These are phyloP conservation scores for Psilocybe cubensis DNA, from an alignment of 768 basidiomycete species.

Conservation along the genomic window DNA sequence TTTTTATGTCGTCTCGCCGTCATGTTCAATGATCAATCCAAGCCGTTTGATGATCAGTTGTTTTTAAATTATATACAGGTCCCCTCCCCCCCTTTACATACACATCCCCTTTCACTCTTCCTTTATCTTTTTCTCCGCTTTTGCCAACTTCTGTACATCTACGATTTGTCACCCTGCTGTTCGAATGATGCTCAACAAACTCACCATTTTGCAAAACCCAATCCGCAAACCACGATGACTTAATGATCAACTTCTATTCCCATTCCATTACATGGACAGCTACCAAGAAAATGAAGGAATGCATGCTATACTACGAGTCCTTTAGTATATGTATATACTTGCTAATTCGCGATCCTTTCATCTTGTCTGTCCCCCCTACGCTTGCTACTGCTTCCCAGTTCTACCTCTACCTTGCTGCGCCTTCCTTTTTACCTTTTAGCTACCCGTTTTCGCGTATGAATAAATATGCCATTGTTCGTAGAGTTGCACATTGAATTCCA, in stretches of 20 bases:
- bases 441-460: too few species aligned
- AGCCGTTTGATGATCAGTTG: background rate
- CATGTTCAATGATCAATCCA: background rate
- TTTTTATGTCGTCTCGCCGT: background rate
- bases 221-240: background rate
- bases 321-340: background rate
- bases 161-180: constrained; percentile 11
- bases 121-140: background rate
- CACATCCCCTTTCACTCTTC: background rate
- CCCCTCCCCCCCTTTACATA: background rate
- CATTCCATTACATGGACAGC: background rate
- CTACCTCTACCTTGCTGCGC: background rate
- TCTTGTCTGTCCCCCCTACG: background rate
- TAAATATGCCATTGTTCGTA: too few species aligned
- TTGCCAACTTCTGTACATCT: constrained; percentile 12
- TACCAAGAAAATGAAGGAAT: background rate
- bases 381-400: background rate
- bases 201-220: background rate
- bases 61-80: constrained; percentile 6
- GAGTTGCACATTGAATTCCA: too few species aligned
- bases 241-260: background rate
- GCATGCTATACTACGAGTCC: background rate
- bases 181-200: background rate
- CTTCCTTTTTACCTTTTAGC: background rate
- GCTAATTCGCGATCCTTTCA: background rate